phyloP scores from a whole-genome alignment of 78 protist genomes.

The Dictyostelium intermedium region DNA sequence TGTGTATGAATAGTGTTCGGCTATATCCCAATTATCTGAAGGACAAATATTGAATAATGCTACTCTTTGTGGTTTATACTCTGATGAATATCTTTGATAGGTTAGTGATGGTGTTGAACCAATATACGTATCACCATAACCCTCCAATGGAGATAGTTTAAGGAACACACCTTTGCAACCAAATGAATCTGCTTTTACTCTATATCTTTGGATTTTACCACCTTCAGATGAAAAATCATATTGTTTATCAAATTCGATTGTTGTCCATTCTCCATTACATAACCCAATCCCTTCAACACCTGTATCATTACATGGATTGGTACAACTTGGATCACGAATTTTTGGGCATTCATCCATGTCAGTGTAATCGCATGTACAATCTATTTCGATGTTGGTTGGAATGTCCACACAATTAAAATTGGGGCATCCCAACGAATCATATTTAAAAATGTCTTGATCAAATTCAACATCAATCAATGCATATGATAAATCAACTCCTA shows the following conservation, averaged over 20 bases:
- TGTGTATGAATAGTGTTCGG: neutral
- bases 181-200: constrained; percentile 28
- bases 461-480: constrained; percentile 47
- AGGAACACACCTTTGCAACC: constrained; percentile 26
- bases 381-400: neutral
- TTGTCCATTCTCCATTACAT: neutral
- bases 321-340: neutral
- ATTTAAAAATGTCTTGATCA: constrained; percentile 20
- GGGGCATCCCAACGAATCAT: constrained; percentile 6
- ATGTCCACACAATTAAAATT: constrained; percentile 8
- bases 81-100: neutral
- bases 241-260: neutral
- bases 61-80: neutral
- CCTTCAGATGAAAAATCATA: neutral
- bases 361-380: constrained; percentile 63
- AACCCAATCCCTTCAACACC: neutral
- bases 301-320: neutral
- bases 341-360: neutral
- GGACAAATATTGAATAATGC: constrained; percentile 40
- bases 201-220: neutral
- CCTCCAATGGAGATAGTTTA: neutral
- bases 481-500: constrained; percentile 47
- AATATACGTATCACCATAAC: neutral
- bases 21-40: neutral
- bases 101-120: neutral